Conservation (phyloP, 2,329 filamentous ascomycete genomes). For the Cercospora citrullina region DNA sequence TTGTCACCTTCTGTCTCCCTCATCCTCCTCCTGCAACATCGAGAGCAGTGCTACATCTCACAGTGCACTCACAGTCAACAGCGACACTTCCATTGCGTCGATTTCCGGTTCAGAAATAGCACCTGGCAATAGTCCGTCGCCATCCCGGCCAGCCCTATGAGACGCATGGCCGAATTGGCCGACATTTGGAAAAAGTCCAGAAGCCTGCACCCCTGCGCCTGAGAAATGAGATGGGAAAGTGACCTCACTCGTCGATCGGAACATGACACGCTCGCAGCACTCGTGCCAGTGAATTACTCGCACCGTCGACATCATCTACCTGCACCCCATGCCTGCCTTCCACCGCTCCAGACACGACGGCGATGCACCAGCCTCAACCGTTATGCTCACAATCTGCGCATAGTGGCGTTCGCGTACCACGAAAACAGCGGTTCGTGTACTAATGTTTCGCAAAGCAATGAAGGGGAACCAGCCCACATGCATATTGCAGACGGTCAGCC, state of each 20-base stretch:
- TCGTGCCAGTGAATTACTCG: neutral
- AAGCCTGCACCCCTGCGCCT: neutral
- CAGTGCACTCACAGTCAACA: neutral
- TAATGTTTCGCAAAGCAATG: neutral
- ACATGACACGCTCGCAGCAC: neutral
- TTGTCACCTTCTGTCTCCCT: neutral
- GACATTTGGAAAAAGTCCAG: neutral
- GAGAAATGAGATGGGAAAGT: neutral
- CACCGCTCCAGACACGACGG: neutral
- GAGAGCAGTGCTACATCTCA: neutral
- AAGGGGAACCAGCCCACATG: neutral
- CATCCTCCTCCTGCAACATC: no score
- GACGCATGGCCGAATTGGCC: neutral
- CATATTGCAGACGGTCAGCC: neutral
- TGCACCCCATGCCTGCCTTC: neutral
- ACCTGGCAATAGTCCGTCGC: neutral
- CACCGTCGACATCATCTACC: neutral
- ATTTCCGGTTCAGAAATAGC: no score
- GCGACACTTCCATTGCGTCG: neutral
- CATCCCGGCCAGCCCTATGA: conserved; percentile 1
- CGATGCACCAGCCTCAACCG: neutral
- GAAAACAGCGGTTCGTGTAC: neutral
- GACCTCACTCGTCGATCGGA: neutral
- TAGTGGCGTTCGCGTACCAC: neutral
- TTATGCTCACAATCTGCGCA: neutral